Conservation (phyloP, 345 rosid genomes). For the Ceriops decandra region DNA sequence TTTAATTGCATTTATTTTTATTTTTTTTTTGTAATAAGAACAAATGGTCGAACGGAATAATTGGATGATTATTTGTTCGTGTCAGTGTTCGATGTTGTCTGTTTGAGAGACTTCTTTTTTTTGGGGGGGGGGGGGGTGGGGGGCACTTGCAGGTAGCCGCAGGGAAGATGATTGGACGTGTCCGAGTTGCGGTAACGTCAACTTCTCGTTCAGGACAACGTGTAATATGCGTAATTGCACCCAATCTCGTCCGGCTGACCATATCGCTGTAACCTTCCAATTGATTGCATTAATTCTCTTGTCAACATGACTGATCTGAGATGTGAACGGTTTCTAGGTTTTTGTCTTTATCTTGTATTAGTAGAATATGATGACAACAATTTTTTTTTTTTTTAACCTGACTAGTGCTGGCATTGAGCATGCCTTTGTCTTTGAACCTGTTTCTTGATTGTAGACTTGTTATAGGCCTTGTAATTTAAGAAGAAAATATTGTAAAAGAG, state of each 20-base stretch:
- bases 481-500: not conserved
- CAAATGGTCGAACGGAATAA: not conserved
- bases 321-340: not conserved
- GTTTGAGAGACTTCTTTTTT: not conserved
- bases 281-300: not conserved
- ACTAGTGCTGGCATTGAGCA: too few species aligned
- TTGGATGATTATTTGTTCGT: not conserved
- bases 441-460: too few species aligned
- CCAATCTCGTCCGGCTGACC: slow-evolving; percentile 94
- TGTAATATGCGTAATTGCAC: slow-evolving; percentile 99
- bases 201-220: slow-evolving; percentile 93
- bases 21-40: not conserved
- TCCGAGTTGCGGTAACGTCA: slow-evolving; percentile 96
- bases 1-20: not conserved
- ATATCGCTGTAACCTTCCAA: slow-evolving; percentile 49
- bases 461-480: not conserved
- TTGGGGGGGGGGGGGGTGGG: not conserved
- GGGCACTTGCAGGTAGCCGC: slow-evolving; percentile 61
- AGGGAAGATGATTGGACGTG: slow-evolving; percentile 99
- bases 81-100: not conserved
- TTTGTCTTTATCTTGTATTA: not conserved
- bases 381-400: not conserved
- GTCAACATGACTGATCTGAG: not conserved
- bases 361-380: not conserved
- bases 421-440: too few species aligned